Evolutionary conservation across 805 yeast species (phyloP).

Genomic region (Hanseniaspora guilliermondii): DNA sequence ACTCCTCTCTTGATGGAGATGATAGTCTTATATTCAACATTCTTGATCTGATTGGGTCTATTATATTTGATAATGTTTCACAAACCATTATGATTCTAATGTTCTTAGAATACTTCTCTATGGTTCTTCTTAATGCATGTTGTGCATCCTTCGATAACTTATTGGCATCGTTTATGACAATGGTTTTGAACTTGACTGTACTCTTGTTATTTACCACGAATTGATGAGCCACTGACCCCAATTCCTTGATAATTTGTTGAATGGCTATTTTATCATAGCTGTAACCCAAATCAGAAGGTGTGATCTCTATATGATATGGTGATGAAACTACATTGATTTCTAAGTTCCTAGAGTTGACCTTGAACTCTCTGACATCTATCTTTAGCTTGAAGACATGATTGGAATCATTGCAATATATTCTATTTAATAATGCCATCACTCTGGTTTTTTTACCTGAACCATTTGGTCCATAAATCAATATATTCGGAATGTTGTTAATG

Average conservation of each 20-base stretch:
- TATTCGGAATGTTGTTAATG: constrained; percentile 69
- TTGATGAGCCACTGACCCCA: constrained; percentile 80
- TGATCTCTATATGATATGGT: constrained; percentile 81
- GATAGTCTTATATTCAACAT: constrained; percentile 79
- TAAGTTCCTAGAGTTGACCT: constrained; percentile 60
- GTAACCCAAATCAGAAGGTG: constrained; percentile 94
- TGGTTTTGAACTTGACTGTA: constrained; percentile 56
- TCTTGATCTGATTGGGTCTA: constrained; percentile 88
- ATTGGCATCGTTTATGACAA: constrained; percentile 84
- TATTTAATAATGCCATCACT: constrained; percentile 62
- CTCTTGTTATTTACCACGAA: constrained; percentile 27
- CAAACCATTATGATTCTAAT: constrained; percentile 75
- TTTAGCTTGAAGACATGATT: constrained; percentile 64
- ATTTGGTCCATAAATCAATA: constrained; percentile 84
- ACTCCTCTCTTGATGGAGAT: constrained; percentile 57
- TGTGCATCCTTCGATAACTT: constrained; percentile 84
- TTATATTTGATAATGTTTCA: constrained; percentile 81
- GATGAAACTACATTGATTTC: constrained; percentile 91
- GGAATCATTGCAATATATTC: constrained; percentile 54
- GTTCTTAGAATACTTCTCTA: constrained; percentile 87
- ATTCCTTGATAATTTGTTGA: constrained; percentile 84
- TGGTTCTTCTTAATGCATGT: constrained; percentile 87
- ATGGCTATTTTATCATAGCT: constrained; percentile 81
- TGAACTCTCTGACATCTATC: constrained; percentile 78
- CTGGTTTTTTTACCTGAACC: constrained; percentile 97